Conservation (phyloP, 1,139 yeast species). For the Ashbya aceris region DNA sequence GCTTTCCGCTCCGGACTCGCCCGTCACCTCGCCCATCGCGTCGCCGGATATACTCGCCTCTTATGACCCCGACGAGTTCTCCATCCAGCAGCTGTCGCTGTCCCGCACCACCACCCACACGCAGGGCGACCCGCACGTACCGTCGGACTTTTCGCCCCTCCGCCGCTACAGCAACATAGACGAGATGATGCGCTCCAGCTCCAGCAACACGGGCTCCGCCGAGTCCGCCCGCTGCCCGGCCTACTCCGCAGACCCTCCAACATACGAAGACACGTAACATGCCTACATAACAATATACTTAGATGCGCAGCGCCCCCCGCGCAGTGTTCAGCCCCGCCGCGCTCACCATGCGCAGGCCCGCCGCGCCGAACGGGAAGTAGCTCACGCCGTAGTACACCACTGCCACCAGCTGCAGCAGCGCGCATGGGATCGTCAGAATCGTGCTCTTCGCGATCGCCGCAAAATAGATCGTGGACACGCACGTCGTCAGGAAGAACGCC, state of each 20-base stretch:
- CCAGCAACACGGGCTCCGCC: background rate
- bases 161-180: constrained; percentile 10
- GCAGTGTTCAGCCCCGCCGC: constrained; percentile 69
- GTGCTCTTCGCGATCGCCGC: constrained; percentile 56
- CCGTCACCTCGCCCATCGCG: constrained; percentile 20
- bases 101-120: constrained; percentile 19
- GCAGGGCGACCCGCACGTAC: background rate
- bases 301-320: constrained; percentile 28
- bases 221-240: background rate
- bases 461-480: constrained; percentile 54
- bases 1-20: constrained; percentile 25
- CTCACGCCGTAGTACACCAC: constrained; percentile 82
- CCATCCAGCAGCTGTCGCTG: constrained; percentile 25
- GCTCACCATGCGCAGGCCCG: constrained; percentile 74
- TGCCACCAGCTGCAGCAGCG: constrained; percentile 71
- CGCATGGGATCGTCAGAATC: constrained; percentile 64
- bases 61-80: constrained; percentile 21
- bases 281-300: background rate
- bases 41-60: constrained; percentile 11
- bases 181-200: constrained; percentile 6
- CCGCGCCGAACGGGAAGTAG: constrained; percentile 93
- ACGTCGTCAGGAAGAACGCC: constrained; percentile 65
- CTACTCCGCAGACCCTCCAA: background rate
- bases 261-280: too few species aligned
- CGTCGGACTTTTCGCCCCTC: constrained; percentile 2